Evolutionary conservation across 2,329 filamentous ascomycete genomes (phyloP).

Genomic region (Sordariomycetes sp.): DNA sequence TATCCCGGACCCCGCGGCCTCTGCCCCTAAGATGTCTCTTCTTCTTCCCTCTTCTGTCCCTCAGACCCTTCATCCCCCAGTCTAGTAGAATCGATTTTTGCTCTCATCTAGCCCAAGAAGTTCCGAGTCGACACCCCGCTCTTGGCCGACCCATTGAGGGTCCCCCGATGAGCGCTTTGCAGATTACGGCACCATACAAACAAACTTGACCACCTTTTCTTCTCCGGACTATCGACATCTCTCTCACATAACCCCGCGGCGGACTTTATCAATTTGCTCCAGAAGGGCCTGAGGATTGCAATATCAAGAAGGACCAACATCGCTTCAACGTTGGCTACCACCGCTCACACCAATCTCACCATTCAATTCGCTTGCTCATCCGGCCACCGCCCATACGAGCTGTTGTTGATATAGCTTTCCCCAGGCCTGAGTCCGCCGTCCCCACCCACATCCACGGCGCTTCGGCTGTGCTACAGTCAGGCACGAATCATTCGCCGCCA

Average conservation of each 20-base stretch:
- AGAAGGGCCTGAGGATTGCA: slow-evolving; percentile 3
- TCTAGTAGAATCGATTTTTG: not conserved
- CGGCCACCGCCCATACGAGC: not conserved
- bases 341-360: not conserved
- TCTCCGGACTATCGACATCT: not conserved
- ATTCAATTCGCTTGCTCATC: not conserved
- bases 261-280: not conserved
- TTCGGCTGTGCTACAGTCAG: not conserved
- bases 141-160: not conserved
- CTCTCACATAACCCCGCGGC: not conserved
- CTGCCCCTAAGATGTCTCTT: not conserved
- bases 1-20: not conserved
- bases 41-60: not conserved
- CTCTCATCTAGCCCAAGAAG: not conserved
- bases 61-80: not conserved
- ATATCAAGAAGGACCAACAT: not conserved
- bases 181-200: not conserved
- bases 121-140: not conserved
- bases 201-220: not conserved
- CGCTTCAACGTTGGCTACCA: not conserved
- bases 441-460: not conserved
- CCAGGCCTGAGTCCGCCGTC: not conserved
- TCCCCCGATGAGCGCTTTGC: not conserved
- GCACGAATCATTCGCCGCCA: not conserved
- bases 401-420: slow-evolving; percentile 1